These are phyloP conservation scores for Geotrichum armillariae DNA, from an alignment of 1,139 yeast genomes.

Conservation along the genomic window DNA sequence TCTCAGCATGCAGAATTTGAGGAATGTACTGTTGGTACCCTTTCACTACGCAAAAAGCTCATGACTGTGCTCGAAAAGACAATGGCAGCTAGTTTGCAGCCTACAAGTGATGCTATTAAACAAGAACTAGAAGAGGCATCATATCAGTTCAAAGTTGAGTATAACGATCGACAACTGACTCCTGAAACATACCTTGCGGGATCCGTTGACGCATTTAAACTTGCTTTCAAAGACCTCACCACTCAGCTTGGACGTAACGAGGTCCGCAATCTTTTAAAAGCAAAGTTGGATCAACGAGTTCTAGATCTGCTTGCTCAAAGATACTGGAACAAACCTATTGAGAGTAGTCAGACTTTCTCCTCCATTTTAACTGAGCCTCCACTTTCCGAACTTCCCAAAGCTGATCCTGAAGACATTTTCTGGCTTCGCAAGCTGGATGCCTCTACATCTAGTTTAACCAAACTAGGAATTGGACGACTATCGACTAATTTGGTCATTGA, in stretches of 20 bases:
- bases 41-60: constrained; percentile 70
- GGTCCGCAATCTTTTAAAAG: constrained; percentile 72
- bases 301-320: constrained; percentile 83
- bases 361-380: constrained; percentile 45
- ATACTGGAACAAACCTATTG: constrained; percentile 81
- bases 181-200: constrained; percentile 94
- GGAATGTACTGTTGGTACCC: constrained; percentile 77
- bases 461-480: constrained; percentile 88
- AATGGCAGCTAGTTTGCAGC: constrained; percentile 86
- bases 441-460: constrained; percentile 80
- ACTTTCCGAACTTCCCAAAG: constrained; percentile 51
- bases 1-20: constrained; percentile 63
- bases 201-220: constrained; percentile 82
- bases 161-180: constrained; percentile 89
- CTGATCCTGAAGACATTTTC: constrained; percentile 66
- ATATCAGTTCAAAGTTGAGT: constrained; percentile 92
- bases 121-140: constrained; percentile 92
- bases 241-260: constrained; percentile 82
- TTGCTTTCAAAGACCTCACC: constrained; percentile 84
- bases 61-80: constrained; percentile 86
- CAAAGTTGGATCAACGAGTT: constrained; percentile 85
- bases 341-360: too few relatives aligned
- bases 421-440: constrained; percentile 90
- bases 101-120: constrained; percentile 82
- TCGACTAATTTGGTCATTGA: constrained; percentile 82